Evolutionary conservation across 192 early-diverging fungal species (phyloP), one percentile per base, ranked within the genome.

Genomic region (Coemansia sp.): DNA sequence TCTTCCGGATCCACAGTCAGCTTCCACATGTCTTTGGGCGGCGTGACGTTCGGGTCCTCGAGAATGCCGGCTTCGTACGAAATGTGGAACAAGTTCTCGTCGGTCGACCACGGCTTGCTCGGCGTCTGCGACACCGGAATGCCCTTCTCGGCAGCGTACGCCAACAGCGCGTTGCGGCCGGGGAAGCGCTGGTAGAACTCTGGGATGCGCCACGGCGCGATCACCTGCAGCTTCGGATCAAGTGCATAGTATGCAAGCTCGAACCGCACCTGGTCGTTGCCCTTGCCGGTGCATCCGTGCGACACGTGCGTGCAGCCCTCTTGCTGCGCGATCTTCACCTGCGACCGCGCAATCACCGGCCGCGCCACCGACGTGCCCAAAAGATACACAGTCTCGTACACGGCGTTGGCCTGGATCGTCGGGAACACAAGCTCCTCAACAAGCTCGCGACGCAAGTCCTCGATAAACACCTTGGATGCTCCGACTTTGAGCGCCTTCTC

Each of bases 201-300:
- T 70, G 95, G 93, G 40, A 95, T 86, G 49, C 95, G 85, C 96
- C 95, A 99, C 8, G 97, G 96, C 15, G 95, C 92, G 82, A 99
- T 96, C 67, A 97, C 94, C 83, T 97, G 86, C 71, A 98, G 95
- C 69, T 86, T 82, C 38, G 94, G 95, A 62, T 93, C 87, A 42
- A 99, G 85, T 15, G 97, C 94, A 71, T 97, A 96, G 88, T 97
- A 99, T 22, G 91, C 95, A 48, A 98, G 87, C 83, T 99, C 97
- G 75, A 99, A 99, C 42, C 96, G 92, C 60, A 99, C 96, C 84
- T 99, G 97, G 81, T 99, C 97, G 86, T 99, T 99, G 57, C 97
- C 96, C 84, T 99, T 99, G 60, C 97, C 96, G 28, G 97, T 98
- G 88, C 96, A 98, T 15, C 97, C 95, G 82, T 99, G 97, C n/a